These are phyloP conservation scores for Xylaria digitata DNA, from an alignment of 2,329 filamentous ascomycete species.

Conservation along the genomic window DNA sequence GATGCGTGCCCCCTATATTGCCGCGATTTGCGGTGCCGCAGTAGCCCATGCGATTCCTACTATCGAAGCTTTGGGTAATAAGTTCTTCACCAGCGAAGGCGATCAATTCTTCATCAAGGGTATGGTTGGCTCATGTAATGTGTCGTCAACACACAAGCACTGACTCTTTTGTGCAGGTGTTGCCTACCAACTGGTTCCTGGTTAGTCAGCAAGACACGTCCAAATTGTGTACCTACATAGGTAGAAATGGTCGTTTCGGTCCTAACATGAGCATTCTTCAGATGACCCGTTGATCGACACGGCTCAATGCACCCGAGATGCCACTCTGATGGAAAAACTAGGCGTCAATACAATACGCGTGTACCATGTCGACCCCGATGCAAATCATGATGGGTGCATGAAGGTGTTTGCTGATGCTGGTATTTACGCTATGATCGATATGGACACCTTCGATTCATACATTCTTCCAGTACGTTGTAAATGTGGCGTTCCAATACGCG, in stretches of 20 bases:
- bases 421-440: constrained; percentile 86
- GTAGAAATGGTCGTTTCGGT: background rate
- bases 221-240: too few species aligned
- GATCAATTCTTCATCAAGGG: constrained; percentile 88
- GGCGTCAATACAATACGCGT: constrained; percentile 87
- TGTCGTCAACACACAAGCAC: constrained; percentile 1
- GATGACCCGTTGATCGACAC: constrained; percentile 81
- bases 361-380: constrained; percentile 82
- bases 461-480: constrained; percentile 67
- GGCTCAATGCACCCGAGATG: constrained; percentile 81
- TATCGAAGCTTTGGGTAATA: constrained; percentile 74
- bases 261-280: constrained; percentile 36
- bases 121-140: constrained; percentile 49
- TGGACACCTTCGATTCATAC: constrained; percentile 79
- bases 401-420: constrained; percentile 79
- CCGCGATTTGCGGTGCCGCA: constrained; percentile 52
- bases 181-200: constrained; percentile 71
- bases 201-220: constrained; percentile 45
- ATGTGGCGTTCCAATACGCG: background rate
- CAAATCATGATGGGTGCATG: constrained; percentile 84
- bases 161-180: constrained; percentile 64
- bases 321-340: constrained; percentile 79
- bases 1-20: constrained; percentile 56
- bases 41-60: constrained; percentile 58
- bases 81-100: constrained; percentile 86